Evolutionary conservation across 139 green algal species (phyloP).

Genomic region (Haematococcus sp.): DNA sequence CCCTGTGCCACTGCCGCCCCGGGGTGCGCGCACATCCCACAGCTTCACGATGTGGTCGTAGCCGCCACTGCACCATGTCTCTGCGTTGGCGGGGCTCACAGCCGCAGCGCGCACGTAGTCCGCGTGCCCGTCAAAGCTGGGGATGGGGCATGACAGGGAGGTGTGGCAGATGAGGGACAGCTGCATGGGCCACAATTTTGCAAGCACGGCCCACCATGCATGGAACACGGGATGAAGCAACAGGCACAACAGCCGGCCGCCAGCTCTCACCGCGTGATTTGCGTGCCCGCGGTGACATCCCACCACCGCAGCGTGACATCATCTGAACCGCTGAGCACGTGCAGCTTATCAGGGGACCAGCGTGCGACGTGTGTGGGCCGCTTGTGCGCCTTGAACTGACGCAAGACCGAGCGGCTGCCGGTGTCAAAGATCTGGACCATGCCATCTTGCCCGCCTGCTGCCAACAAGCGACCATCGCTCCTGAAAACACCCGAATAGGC

Average conservation of each 20-base stretch:
- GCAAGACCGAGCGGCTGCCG: slow-evolving; percentile 72
- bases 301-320: slow-evolving; percentile 77
- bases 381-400: slow-evolving; percentile 85
- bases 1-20: not conserved
- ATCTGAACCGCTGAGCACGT: slow-evolving; percentile 84
- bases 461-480: slow-evolving; percentile 78
- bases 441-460: slow-evolving; percentile 80
- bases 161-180: not conserved
- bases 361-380: slow-evolving; percentile 62
- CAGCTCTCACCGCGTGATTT: slow-evolving; percentile 1
- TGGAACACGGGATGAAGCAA: too few species aligned
- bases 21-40: slow-evolving; percentile 75
- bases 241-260: not conserved
- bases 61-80: slow-evolving; percentile 72
- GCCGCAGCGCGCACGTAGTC: slow-evolving; percentile 84
- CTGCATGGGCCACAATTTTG: too few species aligned
- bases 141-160: slow-evolving; percentile 38
- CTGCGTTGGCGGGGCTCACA: slow-evolving; percentile 40
- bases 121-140: slow-evolving; percentile 69
- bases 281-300: slow-evolving; percentile 41
- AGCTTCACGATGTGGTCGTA: slow-evolving; percentile 87
- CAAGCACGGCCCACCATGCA: not conserved
- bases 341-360: slow-evolving; percentile 65
- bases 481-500: slow-evolving; percentile 84
- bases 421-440: slow-evolving; percentile 91